phyloP scores from a whole-genome alignment of 208 protist species.

The Trypanosoma mega region DNA sequence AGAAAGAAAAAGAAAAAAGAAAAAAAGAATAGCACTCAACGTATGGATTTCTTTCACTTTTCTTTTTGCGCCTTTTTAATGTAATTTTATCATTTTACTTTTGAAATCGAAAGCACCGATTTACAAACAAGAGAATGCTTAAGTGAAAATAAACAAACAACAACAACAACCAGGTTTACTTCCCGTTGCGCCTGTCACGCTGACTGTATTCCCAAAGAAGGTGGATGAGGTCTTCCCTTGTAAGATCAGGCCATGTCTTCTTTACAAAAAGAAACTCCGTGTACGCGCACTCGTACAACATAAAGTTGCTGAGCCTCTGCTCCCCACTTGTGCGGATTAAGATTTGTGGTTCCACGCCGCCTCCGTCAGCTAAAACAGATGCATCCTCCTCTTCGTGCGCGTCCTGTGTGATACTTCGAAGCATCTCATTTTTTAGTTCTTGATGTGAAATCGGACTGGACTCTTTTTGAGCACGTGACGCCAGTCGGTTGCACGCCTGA shows the following conservation, averaged over 20 bases:
- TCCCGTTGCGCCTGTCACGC: constrained; percentile 48
- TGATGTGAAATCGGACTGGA: constrained; percentile 34
- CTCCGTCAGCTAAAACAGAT: constrained; percentile 13
- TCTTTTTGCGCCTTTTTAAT: background rate
- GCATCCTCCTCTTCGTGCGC: constrained; percentile 59
- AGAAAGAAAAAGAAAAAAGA: background rate
- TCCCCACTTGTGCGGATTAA: constrained; percentile 87
- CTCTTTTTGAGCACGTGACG: constrained; percentile 11
- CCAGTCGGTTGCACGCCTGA: constrained; percentile 56
- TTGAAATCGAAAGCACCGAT: no score
- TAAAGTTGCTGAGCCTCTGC: constrained; percentile 85
- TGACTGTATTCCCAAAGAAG: constrained; percentile 48
- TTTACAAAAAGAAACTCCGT: constrained; percentile 76
- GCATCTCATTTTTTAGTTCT: constrained; percentile 71
- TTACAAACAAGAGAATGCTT: background rate
- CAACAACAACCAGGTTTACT: constrained; percentile 6
- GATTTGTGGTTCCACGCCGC: constrained; percentile 73
- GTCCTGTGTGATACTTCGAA: constrained; percentile 78
- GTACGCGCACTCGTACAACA: constrained; percentile 88
- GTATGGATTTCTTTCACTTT: constrained; percentile 6
- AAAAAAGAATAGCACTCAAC: background rate
- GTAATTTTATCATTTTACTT: no score
- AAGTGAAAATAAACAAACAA: background rate
- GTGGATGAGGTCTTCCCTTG: constrained; percentile 35
- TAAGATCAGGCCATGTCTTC: constrained; percentile 84